A percentile compares a stretch with the other conserved stretches of the same genome.
Evolutionary conservation across 352 stramenopile genomes (phyloP).

Genomic region (Globisporangium canariense): DNA sequence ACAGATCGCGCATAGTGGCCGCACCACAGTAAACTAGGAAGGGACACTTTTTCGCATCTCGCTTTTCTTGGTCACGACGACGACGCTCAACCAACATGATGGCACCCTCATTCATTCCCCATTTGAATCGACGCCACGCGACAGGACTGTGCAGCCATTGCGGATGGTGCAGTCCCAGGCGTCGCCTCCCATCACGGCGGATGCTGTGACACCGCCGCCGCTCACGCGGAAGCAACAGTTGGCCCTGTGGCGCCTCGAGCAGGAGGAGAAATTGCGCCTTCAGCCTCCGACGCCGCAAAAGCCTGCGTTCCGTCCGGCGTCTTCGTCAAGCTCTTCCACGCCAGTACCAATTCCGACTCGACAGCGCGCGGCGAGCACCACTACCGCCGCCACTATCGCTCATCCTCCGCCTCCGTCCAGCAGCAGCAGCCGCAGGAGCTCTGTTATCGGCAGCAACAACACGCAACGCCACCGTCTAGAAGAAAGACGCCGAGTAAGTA

Average conservation of each 20-base stretch:
- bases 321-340: neutral
- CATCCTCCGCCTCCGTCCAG: neutral
- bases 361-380: conserved; percentile 7
- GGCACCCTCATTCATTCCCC: neutral
- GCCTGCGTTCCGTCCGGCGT: conserved; percentile 10
- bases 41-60: conserved; percentile 5
- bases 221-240: conserved; percentile 29
- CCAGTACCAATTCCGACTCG: neutral
- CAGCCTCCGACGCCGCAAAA: conserved; percentile 5
- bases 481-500: conserved; percentile 2
- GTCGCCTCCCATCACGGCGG: neutral
- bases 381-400: neutral
- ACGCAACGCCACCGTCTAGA: neutral
- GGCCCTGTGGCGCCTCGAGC: conserved; percentile 21
- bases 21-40: neutral
- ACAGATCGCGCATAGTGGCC: too few species aligned
- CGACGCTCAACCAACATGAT: too few species aligned
- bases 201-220: neutral
- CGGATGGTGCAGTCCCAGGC: conserved; percentile 11
- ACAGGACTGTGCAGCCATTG: conserved; percentile 6
- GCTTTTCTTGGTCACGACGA: neutral
- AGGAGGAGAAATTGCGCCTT: neutral
- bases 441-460: neutral
- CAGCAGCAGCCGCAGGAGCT: neutral
- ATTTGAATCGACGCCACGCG: neutral